Evolutionary conservation across 805 yeast genomes (phyloP).

Genomic region (Candida odintsovae): DNA sequence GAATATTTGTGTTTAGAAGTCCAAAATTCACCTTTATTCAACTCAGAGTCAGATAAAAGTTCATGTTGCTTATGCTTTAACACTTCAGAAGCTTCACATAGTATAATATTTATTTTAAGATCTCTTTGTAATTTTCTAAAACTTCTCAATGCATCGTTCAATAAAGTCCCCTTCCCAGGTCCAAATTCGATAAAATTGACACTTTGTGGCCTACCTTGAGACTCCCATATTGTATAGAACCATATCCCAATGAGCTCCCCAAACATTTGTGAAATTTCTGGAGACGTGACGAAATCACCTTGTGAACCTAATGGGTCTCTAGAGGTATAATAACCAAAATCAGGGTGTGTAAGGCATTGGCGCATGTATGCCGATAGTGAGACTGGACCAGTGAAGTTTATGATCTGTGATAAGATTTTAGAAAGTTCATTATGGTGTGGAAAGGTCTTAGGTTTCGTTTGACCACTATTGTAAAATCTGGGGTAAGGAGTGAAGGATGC

Average conservation of each 20-base stretch:
- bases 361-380: constrained; percentile 71
- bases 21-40: constrained; percentile 10
- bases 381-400: constrained; percentile 64
- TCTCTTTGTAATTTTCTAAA: constrained; percentile 34
- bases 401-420: constrained; percentile 25
- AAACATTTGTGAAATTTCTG: constrained; percentile 82
- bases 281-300: constrained; percentile 83
- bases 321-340: constrained; percentile 73
- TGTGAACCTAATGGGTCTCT: constrained; percentile 60
- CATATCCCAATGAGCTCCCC: constrained; percentile 83
- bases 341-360: constrained; percentile 75
- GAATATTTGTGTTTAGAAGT: constrained; percentile 34
- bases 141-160: constrained; percentile 53
- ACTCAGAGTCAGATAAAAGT: constrained; percentile 36
- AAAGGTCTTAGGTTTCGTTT: not conserved
- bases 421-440: not conserved
- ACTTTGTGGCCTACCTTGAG: constrained; percentile 45
- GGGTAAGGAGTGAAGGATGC: not conserved
- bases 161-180: constrained; percentile 79
- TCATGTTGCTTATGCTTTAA: constrained; percentile 52
- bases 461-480: not conserved
- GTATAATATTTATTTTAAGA: constrained; percentile 30
- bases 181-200: constrained; percentile 71
- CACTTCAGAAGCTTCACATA: constrained; percentile 70
- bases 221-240: constrained; percentile 52